Conservation (phyloP, 2,329 filamentous ascomycete species). For the Pleoardoris graminearum region DNA sequence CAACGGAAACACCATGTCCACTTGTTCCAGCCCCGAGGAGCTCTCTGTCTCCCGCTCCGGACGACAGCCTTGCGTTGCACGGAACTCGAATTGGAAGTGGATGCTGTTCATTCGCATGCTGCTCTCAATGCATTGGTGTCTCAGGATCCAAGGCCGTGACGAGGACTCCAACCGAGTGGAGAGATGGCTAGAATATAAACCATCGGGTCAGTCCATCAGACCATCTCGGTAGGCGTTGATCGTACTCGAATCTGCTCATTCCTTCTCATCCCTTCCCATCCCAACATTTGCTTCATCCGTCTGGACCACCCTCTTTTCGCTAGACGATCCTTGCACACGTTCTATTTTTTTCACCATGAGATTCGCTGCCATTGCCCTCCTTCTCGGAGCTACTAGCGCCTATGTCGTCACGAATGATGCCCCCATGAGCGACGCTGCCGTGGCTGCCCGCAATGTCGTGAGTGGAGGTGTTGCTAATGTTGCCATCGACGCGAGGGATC, state of each 20-base stretch:
- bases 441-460: slow-evolving; percentile 35
- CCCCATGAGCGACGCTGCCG: slow-evolving; percentile 23
- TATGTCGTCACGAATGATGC: slow-evolving; percentile 36
- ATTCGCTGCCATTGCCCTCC: slow-evolving; percentile 33
- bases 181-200: slow-evolving; percentile 30
- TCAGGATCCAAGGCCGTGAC: slow-evolving; percentile 11
- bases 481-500: slow-evolving; percentile 5
- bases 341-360: slow-evolving; percentile 33
- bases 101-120: not conserved
- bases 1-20: not conserved
- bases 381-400: slow-evolving; percentile 36
- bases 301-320: slow-evolving; percentile 32
- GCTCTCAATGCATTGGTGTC: slow-evolving; percentile 16
- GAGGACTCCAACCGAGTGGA: slow-evolving; percentile 8
- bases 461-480: slow-evolving; percentile 9
- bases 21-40: not conserved
- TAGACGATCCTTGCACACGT: slow-evolving; percentile 13
- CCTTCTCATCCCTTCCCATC: slow-evolving; percentile 26
- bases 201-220: slow-evolving; percentile 22
- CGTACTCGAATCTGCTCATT: slow-evolving; percentile 43
- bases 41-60: not conserved
- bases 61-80: slow-evolving; percentile 6
- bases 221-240: slow-evolving; percentile 31
- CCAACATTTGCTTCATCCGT: slow-evolving; percentile 31
- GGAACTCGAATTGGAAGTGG: not conserved